Evolutionary conservation across 352 stramenopile species (phyloP), one percentile per base, ranked within the genome.

Genomic region (Globisporangium heterothallicum): DNA sequence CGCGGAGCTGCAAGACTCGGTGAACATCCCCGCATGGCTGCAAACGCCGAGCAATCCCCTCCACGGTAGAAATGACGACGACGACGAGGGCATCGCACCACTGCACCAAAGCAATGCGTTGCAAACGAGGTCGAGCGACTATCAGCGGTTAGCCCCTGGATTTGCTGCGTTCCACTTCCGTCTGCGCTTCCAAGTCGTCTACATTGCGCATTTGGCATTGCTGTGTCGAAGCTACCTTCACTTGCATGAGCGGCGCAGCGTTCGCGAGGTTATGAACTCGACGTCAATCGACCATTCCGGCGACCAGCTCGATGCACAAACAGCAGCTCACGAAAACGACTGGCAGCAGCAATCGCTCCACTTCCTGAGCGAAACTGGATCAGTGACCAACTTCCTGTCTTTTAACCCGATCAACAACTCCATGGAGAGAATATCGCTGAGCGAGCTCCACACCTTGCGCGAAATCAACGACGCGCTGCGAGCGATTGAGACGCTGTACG

Each of bases 181-280:
- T 3, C 36, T 61, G 19, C 70, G 70, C 10, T 36, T 50, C 12
- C 61, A 66, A 2, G 51, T 80, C 10, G 45, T 60, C 8, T 80
- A 80, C 49, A 56, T 77, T 24, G 46, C 59, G n/a, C 70, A 80
- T 40, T 19, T 80, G 4, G 21, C 59, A 35, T 34, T 68, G 7
- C 52, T 80, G 8, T 80, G 70, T 8, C 63, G 70, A 22, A 77
- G 70, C 55, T 80, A 70, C 19, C 10, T 80, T 13, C 70, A 80
- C 38, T 38, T 80, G 24, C 58, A 80, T 43, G 66, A 76, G 38
- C 66, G 67, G 19, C 54, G 61, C 12, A 48, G 30, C 16, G 59
- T 73, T 4, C 62, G 59, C 8, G 68, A 78, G 25, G 65, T 78
- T 29, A 58, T 78, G 49, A 63, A 65, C 19, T 57, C 58, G n/a